These are phyloP conservation scores for Atkinsonella texensis DNA, from an alignment of 2,329 filamentous ascomycete species.

Conservation along the genomic window DNA sequence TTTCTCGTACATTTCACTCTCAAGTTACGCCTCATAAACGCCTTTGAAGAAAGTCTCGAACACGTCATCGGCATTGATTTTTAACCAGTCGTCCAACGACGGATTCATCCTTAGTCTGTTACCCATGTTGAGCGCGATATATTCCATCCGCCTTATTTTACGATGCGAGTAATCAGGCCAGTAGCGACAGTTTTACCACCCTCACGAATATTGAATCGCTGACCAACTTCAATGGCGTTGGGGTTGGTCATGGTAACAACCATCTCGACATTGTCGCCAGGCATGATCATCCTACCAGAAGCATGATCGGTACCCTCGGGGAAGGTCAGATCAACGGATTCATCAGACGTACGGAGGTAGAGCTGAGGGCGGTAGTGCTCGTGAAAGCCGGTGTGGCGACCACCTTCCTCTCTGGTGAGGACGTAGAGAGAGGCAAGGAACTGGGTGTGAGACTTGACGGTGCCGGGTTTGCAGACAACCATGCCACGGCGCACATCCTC, in stretches of 20 bases:
- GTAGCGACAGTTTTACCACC: conserved; percentile 84
- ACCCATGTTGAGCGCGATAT: not conserved
- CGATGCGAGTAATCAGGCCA: conserved; percentile 66
- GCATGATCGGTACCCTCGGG: conserved; percentile 69
- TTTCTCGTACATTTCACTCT: conserved; percentile 7
- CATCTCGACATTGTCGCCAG: conserved; percentile 99
- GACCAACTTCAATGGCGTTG: conserved; percentile 77
- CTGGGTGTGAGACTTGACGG: conserved; percentile 75
- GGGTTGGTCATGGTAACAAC: conserved; percentile 74
- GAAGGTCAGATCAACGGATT: conserved; percentile 69
- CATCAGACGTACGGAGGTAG: conserved; percentile 85
- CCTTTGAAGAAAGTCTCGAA: conserved; percentile 7
- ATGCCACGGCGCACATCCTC: conserved; percentile 93
- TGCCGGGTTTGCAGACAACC: conserved; percentile 77
- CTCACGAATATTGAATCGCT: conserved; percentile 97
- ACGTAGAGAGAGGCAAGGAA: conserved; percentile 97
- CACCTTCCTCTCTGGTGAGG: conserved; percentile 94
- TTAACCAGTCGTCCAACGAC: not conserved
- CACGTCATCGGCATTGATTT: not conserved
- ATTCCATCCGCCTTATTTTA: conserved; percentile 31
- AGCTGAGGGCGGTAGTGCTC: conserved; percentile 96
- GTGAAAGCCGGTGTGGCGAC: conserved; percentile 89
- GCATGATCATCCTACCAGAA: conserved; percentile 77
- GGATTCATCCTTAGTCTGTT: not conserved
- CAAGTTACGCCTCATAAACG: not conserved